Conservation (phyloP, 2,329 filamentous ascomycete species). For the Colletotrichum chlorophyti region DNA sequence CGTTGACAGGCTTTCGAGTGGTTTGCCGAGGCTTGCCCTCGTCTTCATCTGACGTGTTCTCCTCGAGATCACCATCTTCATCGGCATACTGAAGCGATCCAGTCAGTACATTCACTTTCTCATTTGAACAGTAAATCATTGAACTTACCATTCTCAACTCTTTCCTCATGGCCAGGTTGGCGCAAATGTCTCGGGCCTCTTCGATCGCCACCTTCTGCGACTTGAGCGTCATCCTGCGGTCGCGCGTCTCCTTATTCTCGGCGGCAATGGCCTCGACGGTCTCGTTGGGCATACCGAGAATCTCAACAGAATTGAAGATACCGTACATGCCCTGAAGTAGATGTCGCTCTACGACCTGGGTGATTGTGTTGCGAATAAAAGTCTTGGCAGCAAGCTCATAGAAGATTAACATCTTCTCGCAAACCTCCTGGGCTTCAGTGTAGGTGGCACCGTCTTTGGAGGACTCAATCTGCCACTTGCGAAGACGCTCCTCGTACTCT, state of each 20-base stretch:
- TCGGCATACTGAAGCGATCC: constrained; percentile 33
- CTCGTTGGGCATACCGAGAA: constrained; percentile 52
- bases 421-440: constrained; percentile 58
- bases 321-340: constrained; percentile 58
- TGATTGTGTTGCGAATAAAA: constrained; percentile 60
- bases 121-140: rapidly evolving
- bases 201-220: constrained; percentile 57
- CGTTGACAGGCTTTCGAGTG: constrained; percentile 19
- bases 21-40: constrained; percentile 20
- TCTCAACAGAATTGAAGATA: constrained; percentile 59
- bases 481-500: constrained; percentile 58
- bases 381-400: constrained; percentile 60
- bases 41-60: constrained; percentile 38
- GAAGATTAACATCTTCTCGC: constrained; percentile 64
- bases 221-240: constrained; percentile 54
- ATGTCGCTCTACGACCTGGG: constrained; percentile 58
- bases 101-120: not conserved
- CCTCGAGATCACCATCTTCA: constrained; percentile 33
- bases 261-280: constrained; percentile 58
- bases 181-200: constrained; percentile 56
- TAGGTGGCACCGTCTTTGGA: constrained; percentile 53
- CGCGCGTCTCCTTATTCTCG: constrained; percentile 60
- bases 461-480: constrained; percentile 51
- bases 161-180: constrained; percentile 58
- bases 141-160: constrained; percentile 46